These are phyloP conservation scores for Helianthus tuberosus DNA, from an alignment of 129 eudicot species.

Conservation along the genomic window DNA sequence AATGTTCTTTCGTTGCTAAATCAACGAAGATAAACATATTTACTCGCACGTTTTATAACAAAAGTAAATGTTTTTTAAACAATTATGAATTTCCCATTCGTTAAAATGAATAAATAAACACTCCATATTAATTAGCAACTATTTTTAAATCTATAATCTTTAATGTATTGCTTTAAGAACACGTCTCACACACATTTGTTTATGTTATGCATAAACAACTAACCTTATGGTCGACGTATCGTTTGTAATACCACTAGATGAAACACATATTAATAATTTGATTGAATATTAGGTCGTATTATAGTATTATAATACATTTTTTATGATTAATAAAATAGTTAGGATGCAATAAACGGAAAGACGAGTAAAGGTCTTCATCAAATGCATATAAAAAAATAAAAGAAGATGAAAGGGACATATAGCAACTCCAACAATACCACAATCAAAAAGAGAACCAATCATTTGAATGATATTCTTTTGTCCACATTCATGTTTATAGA, in stretches of 20 bases:
- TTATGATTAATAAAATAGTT: slow-evolving; percentile 6
- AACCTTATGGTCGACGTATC: not conserved
- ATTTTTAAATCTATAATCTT: too few relatives aligned
- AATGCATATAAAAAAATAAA: slow-evolving; percentile 26
- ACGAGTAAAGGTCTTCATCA: slow-evolving; percentile 33
- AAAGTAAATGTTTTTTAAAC: too few relatives aligned
- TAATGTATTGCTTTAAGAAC: too few relatives aligned
- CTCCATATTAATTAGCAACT: too few relatives aligned
- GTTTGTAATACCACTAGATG: not conserved
- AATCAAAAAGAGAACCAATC: slow-evolving; percentile 38
- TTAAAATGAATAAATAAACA: too few relatives aligned
- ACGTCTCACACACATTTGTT: not conserved
- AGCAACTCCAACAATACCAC: slow-evolving; percentile 45
- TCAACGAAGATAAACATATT: too few relatives aligned
- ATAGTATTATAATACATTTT: not conserved
- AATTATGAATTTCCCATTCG: too few relatives aligned
- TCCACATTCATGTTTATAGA: slow-evolving; percentile 33
- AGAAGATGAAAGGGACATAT: slow-evolving; percentile 38
- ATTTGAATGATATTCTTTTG: slow-evolving; percentile 40
- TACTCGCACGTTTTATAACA: too few relatives aligned
- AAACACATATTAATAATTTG: not conserved
- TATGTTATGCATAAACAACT: not conserved
- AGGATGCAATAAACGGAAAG: slow-evolving; percentile 25
- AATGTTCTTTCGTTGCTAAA: too few relatives aligned
- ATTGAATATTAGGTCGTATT: not conserved